phyloP scores from a whole-genome alignment of 331 rosid species.

The Ulmus americana region DNA sequence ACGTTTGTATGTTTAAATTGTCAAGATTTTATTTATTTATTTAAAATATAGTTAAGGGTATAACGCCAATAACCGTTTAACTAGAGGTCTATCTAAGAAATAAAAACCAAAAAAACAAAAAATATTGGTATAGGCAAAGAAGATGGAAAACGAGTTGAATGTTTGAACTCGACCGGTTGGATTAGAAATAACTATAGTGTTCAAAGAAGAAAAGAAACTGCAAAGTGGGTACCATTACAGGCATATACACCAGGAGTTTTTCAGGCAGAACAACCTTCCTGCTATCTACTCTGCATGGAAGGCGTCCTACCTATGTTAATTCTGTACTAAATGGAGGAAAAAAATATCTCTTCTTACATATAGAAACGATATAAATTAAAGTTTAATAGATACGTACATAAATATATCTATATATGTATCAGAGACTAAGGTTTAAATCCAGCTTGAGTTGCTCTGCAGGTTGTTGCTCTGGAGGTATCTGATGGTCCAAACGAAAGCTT shows the following conservation, averaged over 20 bases:
- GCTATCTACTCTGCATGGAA: constrained; percentile 19
- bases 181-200: constrained; percentile 5
- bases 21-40: too few relatives aligned
- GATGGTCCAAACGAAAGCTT: constrained; percentile 63
- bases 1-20: too few relatives aligned
- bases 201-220: too few relatives aligned
- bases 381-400: constrained; percentile 9
- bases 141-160: too few relatives aligned
- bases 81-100: too few relatives aligned
- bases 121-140: too few relatives aligned
- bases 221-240: constrained; percentile 5
- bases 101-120: too few relatives aligned
- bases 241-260: constrained; percentile 21
- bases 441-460: constrained; percentile 43
- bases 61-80: too few relatives aligned
- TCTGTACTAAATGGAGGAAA: constrained; percentile 26
- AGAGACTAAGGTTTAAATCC: constrained; percentile 78
- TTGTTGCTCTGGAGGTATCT: constrained; percentile 31
- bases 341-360: constrained; percentile 13
- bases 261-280: constrained; percentile 26
- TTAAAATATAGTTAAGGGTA: too few relatives aligned
- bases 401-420: constrained; percentile 16
- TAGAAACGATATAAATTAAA: constrained; percentile 9
- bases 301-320: constrained; percentile 36
- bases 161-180: not conserved